Percentiles rank a stretch among this genome's conserved stretches.
Conservation (phyloP, 257 asterid species). For the Haberlea rhodopensis region DNA sequence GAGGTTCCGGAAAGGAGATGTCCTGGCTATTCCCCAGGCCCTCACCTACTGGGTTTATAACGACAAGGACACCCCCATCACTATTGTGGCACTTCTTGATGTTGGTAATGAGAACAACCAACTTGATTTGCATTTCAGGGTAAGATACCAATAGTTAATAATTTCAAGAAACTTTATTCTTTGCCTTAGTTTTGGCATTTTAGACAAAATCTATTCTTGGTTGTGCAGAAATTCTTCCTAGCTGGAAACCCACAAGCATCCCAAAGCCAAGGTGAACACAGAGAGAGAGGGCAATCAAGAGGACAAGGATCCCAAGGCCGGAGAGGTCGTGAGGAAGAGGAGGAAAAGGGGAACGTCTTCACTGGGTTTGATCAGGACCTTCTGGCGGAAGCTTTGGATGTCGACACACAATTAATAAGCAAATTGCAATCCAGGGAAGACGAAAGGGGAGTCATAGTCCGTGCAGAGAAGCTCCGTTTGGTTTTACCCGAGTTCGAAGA, state of each 20-base stretch:
- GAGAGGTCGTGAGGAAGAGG: slow-evolving; percentile 21
- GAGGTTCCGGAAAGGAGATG: slow-evolving; percentile 47
- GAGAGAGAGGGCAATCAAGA: not conserved
- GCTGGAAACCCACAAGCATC: slow-evolving; percentile 52
- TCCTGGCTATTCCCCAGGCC: slow-evolving; percentile 49
- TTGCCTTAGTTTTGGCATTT: not conserved
- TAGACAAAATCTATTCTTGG: not conserved
- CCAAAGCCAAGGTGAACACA: slow-evolving; percentile 10
- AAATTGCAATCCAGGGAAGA: slow-evolving; percentile 38
- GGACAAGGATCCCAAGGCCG: slow-evolving; percentile 14
- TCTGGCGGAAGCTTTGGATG: slow-evolving; percentile 38
- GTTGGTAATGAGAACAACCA: slow-evolving; percentile 45
- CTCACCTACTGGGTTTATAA: slow-evolving; percentile 52
- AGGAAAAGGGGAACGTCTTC: slow-evolving; percentile 34
- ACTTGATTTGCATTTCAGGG: slow-evolving; percentile 54
- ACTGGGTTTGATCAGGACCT: slow-evolving; percentile 41
- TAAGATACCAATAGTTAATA: not conserved
- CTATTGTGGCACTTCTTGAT: slow-evolving; percentile 39
- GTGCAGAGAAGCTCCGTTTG: slow-evolving; percentile 34
- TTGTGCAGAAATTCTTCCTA: slow-evolving; percentile 48
- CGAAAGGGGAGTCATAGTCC: slow-evolving; percentile 51
- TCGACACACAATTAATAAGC: slow-evolving; percentile 24
- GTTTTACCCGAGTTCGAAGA: slow-evolving; percentile 34
- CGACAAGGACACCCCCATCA: slow-evolving; percentile 42
- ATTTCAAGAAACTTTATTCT: not conserved